Evolutionary conservation across 345 rosid species (phyloP).

Genomic region (Kandelia obovata): DNA sequence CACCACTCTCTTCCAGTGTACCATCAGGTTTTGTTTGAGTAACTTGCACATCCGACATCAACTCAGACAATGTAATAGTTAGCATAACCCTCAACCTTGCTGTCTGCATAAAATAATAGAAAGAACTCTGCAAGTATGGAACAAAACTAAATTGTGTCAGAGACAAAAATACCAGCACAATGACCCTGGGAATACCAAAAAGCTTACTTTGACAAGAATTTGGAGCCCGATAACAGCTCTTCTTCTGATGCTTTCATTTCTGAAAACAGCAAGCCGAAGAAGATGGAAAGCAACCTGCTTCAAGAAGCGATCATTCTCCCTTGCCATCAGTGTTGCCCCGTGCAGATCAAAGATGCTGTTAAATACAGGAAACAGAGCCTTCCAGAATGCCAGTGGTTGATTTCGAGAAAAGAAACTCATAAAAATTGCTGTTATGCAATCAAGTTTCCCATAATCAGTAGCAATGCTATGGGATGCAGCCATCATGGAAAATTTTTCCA

Average conservation of each 20-base stretch:
- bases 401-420: slow-evolving; percentile 87
- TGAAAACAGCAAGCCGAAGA: slow-evolving; percentile 90
- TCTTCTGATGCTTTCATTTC: slow-evolving; percentile 88
- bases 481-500: slow-evolving; percentile 80
- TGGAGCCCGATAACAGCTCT: slow-evolving; percentile 94
- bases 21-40: slow-evolving; percentile 95
- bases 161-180: slow-evolving; percentile 5
- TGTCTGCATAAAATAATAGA: slow-evolving; percentile 77
- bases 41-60: slow-evolving; percentile 96
- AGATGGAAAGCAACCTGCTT: slow-evolving; percentile 98
- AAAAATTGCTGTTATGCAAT: slow-evolving; percentile 83
- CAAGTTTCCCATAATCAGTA: slow-evolving; percentile 97
- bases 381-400: slow-evolving; percentile 90
- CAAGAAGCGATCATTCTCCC: slow-evolving; percentile 98
- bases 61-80: slow-evolving; percentile 91
- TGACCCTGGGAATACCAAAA: slow-evolving; percentile 22
- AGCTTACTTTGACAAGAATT: slow-evolving; percentile 81
- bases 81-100: slow-evolving; percentile 95
- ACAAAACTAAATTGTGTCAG: slow-evolving; percentile 12
- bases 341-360: slow-evolving; percentile 78
- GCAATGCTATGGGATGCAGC: slow-evolving; percentile 86
- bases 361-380: slow-evolving; percentile 78
- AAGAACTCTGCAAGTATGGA: slow-evolving; percentile 75
- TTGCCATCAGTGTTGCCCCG: slow-evolving; percentile 92
- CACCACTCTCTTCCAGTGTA: slow-evolving; percentile 92